Evolutionary conservation across 176 grass and related monocot species (phyloP).

Genomic region (Aegilops tauschii): DNA sequence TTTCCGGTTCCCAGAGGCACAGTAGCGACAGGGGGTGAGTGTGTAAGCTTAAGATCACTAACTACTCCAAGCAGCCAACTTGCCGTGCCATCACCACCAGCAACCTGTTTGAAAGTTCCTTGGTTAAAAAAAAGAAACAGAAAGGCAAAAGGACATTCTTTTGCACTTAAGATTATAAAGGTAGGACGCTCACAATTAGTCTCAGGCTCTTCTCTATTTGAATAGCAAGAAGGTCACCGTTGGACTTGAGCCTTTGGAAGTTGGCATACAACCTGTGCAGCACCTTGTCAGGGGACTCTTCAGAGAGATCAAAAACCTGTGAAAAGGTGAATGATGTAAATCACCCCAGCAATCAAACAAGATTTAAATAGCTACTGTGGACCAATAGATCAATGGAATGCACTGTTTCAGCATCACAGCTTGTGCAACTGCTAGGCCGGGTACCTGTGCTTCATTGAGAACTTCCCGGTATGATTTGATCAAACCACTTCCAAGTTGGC

Average conservation of each 20-base stretch:
- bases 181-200: slow-evolving; percentile 64
- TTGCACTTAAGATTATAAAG: not conserved
- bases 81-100: slow-evolving; percentile 96
- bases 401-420: not conserved
- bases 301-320: slow-evolving; percentile 91
- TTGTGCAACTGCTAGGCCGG: not conserved
- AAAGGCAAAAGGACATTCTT: not conserved
- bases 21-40: slow-evolving; percentile 78
- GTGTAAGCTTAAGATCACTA: slow-evolving; percentile 83
- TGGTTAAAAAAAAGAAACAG: not conserved
- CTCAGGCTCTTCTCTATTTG: slow-evolving; percentile 64
- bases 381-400: not conserved
- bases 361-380: not conserved
- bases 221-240: slow-evolving; percentile 21
- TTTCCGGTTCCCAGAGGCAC: slow-evolving; percentile 98
- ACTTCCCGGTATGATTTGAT: slow-evolving; percentile 78
- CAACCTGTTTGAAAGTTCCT: slow-evolving; percentile 65
- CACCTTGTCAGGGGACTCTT: slow-evolving; percentile 89
- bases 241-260: slow-evolving; percentile 74
- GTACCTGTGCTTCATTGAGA: slow-evolving; percentile 87
- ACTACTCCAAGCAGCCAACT: slow-evolving; percentile 98
- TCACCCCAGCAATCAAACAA: not conserved
- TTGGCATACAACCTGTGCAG: slow-evolving; percentile 77
- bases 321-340: not conserved
- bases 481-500: slow-evolving; percentile 75